phyloP scores from a whole-genome alignment of 2,329 filamentous ascomycete genomes.

The Fusarium sp. region DNA sequence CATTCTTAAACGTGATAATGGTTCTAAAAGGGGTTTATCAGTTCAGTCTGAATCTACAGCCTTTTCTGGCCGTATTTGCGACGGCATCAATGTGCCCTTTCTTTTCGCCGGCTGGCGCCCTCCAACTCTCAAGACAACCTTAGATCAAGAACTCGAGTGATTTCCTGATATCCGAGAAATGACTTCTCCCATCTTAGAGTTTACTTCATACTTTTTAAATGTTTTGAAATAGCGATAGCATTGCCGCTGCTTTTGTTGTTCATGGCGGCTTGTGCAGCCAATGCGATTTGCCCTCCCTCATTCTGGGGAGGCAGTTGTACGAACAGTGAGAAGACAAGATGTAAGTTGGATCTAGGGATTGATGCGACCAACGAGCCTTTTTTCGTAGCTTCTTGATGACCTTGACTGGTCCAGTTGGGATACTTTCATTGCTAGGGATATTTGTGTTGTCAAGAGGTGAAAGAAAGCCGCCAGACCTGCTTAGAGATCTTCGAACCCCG shows the following conservation, averaged over 20 bases:
- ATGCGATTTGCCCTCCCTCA: neutral
- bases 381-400: no score
- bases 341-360: no score
- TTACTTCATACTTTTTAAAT: neutral
- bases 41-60: neutral
- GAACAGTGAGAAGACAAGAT: no score
- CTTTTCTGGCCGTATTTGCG: neutral
- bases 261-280: neutral
- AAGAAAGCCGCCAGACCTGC: no score
- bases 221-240: rapidly evolving
- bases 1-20: no score
- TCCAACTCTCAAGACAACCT: neutral
- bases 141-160: neutral
- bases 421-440: no score
- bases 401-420: no score
- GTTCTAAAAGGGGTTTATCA: neutral
- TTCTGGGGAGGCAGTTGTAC: neutral
- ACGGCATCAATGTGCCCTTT: neutral
- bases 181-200: neutral
- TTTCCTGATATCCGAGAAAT: neutral
- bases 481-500: no score
- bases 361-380: no score
- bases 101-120: neutral
- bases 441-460: no score
- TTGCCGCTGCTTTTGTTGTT: neutral